phyloP scores from a whole-genome alignment of 768 basidiomycete species.

The Fibroporia radiculosa region DNA sequence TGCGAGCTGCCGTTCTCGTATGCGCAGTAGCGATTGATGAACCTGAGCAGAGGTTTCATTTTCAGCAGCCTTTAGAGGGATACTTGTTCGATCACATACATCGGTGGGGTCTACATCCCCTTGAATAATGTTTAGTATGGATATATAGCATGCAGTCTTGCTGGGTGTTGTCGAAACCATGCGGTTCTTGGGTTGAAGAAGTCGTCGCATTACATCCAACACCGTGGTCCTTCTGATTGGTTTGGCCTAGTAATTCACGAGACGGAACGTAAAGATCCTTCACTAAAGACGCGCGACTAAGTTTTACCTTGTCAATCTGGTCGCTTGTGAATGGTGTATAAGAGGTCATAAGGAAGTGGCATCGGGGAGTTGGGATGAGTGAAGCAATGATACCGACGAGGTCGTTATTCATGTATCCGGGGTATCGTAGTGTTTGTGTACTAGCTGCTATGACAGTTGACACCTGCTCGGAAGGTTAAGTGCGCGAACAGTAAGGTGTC shows the following conservation, averaged over 20 bases:
- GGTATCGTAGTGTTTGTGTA: slow-evolving; percentile 94
- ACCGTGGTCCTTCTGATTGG: slow-evolving; percentile 95
- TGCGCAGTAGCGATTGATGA: slow-evolving; percentile 93
- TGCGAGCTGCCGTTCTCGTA: slow-evolving; percentile 92
- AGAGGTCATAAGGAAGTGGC: slow-evolving; percentile 98
- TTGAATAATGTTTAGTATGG: slow-evolving; percentile 96
- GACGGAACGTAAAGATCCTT: not conserved
- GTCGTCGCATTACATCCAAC: slow-evolving; percentile 95
- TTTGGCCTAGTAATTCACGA: slow-evolving; percentile 52
- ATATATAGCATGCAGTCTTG: slow-evolving; percentile 93
- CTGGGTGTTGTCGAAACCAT: slow-evolving; percentile 94
- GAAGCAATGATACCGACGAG: slow-evolving; percentile 95
- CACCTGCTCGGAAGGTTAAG: slow-evolving; percentile 42
- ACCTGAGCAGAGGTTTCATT: slow-evolving; percentile 43
- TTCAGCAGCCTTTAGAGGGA: not conserved
- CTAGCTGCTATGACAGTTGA: slow-evolving; percentile 98
- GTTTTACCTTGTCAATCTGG: slow-evolving; percentile 81
- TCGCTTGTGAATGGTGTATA: slow-evolving; percentile 98
- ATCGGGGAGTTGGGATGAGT: slow-evolving; percentile 93
- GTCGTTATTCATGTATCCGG: slow-evolving; percentile 99
- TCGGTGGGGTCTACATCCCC: slow-evolving; percentile 98
- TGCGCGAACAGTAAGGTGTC: not conserved
- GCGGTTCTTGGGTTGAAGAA: slow-evolving; percentile 96
- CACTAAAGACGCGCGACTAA: not conserved
- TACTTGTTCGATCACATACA: slow-evolving; percentile 35